Conservation (phyloP, 257 asterid species). For the Plectranthus barbatus region DNA sequence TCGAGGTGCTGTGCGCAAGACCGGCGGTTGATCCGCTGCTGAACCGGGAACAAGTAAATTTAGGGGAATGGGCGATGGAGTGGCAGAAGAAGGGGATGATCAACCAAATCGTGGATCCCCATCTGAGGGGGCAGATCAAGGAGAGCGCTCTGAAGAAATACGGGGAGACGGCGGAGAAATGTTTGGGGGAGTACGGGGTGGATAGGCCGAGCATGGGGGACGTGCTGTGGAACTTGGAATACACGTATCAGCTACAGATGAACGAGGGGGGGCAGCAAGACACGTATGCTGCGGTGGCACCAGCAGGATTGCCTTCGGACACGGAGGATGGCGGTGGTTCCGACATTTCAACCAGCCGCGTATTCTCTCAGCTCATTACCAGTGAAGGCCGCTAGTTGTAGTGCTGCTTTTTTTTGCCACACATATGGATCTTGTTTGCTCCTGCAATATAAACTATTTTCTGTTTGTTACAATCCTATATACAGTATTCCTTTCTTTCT, state of each 20-base stretch:
- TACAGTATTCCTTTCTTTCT: no score
- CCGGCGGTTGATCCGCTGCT: slow-evolving; percentile 56
- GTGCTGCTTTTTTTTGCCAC: no score
- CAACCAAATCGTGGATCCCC: slow-evolving; percentile 42
- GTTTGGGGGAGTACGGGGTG: slow-evolving; percentile 60
- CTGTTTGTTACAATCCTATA: no score
- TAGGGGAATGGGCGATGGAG: slow-evolving; percentile 74
- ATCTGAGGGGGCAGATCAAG: slow-evolving; percentile 36
- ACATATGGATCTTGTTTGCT: no score
- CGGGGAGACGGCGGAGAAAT: slow-evolving; percentile 66
- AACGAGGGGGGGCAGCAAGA: slow-evolving; percentile 15
- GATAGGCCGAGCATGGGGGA: slow-evolving; percentile 81
- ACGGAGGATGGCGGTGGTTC: slow-evolving; percentile 28
- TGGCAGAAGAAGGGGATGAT: slow-evolving; percentile 55
- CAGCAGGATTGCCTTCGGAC: slow-evolving; percentile 6
- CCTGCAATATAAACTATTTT: no score
- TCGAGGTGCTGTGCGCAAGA: slow-evolving; percentile 70
- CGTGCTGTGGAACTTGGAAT: slow-evolving; percentile 76
- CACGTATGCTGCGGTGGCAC: slow-evolving; percentile 10
- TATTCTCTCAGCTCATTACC: slow-evolving; percentile 71
- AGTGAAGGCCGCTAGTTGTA: slow-evolving; percentile 63
- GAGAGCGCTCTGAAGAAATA: slow-evolving; percentile 34
- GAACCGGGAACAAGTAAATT: slow-evolving; percentile 46
- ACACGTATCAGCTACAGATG: slow-evolving; percentile 59
- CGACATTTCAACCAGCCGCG: slow-evolving; percentile 52